phyloP scores from a whole-genome alignment of 2,329 filamentous ascomycete genomes.

The Kalaharituber pfeilii region DNA sequence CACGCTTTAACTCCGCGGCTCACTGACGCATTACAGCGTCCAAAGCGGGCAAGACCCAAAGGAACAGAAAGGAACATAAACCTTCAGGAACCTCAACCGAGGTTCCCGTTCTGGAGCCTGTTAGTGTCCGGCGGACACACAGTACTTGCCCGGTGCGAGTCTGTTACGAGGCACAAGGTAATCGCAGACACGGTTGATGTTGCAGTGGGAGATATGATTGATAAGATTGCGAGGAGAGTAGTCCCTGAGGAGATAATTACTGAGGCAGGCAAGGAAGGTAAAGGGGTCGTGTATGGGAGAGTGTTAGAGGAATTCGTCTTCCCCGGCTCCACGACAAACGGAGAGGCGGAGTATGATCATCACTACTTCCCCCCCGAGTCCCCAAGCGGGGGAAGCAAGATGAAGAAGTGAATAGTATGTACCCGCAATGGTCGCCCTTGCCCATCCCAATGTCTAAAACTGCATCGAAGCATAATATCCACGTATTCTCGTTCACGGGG shows the following conservation, averaged over 20 bases:
- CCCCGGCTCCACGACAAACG: slow-evolving; percentile 26
- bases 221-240: slow-evolving; percentile 66
- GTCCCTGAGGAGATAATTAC: slow-evolving; percentile 39
- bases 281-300: slow-evolving; percentile 58
- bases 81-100: slow-evolving; percentile 27
- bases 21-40: slow-evolving; percentile 44
- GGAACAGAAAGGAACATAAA: slow-evolving; percentile 6
- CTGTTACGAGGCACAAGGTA: slow-evolving; percentile 51
- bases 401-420: background rate
- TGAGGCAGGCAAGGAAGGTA: slow-evolving; percentile 37
- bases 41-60: no score
- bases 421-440: slow-evolving; percentile 29
- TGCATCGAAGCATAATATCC: slow-evolving; percentile 26
- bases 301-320: slow-evolving; percentile 68
- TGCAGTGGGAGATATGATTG: slow-evolving; percentile 76
- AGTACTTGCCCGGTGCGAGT: slow-evolving; percentile 57
- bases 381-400: slow-evolving; percentile 5
- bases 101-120: slow-evolving; percentile 72
- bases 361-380: slow-evolving; percentile 15
- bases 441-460: slow-evolving; percentile 29
- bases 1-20: slow-evolving; percentile 80
- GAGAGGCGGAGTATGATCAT: slow-evolving; percentile 24
- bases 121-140: slow-evolving; percentile 89
- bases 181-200: slow-evolving; percentile 60
- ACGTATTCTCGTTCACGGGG: slow-evolving; percentile 60